phyloP scores from a whole-genome alignment of 768 basidiomycete species.

The Mrakia frigida region DNA sequence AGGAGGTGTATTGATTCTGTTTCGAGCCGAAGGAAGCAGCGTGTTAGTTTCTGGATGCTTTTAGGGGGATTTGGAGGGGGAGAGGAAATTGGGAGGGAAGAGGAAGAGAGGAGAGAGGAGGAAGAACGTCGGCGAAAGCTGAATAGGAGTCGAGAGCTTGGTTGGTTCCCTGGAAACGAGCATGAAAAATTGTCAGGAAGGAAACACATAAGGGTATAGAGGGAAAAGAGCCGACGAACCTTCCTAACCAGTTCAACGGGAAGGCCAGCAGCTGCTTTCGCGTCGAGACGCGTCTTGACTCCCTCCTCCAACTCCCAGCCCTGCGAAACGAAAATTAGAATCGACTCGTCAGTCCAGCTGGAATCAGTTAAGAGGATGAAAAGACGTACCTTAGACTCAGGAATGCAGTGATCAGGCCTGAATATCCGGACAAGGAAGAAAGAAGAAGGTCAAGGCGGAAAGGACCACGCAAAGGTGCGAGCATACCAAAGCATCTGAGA shows the following conservation, averaged over 20 bases:
- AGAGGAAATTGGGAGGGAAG: constrained; percentile 17
- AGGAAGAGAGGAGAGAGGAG: neutral
- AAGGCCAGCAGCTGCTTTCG: constrained; percentile 37
- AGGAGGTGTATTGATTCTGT: constrained; percentile 49
- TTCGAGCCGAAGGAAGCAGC: too few species aligned
- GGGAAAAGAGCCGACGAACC: constrained; percentile 39
- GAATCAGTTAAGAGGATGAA: neutral
- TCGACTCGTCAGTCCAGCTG: neutral
- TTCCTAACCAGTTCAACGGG: constrained; percentile 41
- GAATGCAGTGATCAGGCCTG: constrained; percentile 43
- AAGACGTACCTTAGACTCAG: constrained; percentile 42
- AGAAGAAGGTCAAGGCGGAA: neutral
- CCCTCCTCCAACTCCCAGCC: constrained; percentile 61
- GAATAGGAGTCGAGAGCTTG: constrained; percentile 68
- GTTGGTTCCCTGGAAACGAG: constrained; percentile 43
- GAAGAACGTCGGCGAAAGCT: constrained; percentile 52
- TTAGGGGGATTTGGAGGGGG: constrained; percentile 42
- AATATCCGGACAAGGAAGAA: neutral
- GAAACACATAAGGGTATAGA: too few species aligned
- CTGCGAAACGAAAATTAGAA: constrained; percentile 38
- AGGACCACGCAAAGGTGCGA: neutral
- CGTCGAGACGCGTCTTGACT: constrained; percentile 51
- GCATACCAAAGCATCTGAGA: constrained; percentile 25
- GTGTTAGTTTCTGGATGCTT: too few species aligned
- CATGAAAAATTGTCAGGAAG: neutral